Evolutionary conservation across 192 early-diverging fungal species (phyloP), one percentile per base, ranked within the genome.

Genomic region (Coemansia javaensis): DNA sequence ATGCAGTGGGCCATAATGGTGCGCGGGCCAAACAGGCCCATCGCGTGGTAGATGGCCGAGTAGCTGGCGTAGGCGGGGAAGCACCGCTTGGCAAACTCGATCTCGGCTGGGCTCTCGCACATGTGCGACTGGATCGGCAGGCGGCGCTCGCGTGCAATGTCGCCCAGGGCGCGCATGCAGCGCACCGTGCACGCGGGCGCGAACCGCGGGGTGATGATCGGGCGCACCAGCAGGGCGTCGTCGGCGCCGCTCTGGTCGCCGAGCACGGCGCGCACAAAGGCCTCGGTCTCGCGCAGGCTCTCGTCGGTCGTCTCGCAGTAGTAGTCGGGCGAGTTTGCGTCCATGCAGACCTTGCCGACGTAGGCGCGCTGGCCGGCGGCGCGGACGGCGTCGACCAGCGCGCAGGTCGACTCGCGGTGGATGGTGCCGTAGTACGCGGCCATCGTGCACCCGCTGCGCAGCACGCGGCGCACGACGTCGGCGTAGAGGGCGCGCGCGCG

Each of bases 321-420:
- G 55, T 79, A 85, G 27, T 83, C 79, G 20, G 91, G 90, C 1
- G 80, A 63, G 59, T 94, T 91, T 47, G 83, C 73, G 66, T 94
- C 91, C 95, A 98, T 98, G 78, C 90, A 91, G 44, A 98, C 93
- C 59, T 96, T 95, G 15, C 95, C 95, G 28, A 98, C 83, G 59
- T 82, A 90, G 16, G 87, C 93, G 45, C 95, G 87, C 66, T 98
- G 95, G 7, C 93, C 95, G n/a, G 77, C 61, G 30, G 77, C 61
- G 30, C 82, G 73, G 38, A 91, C 80, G 20, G 86, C 77, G 25
- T 90, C 77, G 3, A 82, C 91, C 43, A 98, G 77, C 14, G 76
- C 51, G 44, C 85, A 79, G 53, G 81, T 84, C 11, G 87, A 69
- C 15, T 86, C 83, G 15, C 87, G 56, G 44, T 96, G 93, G 45